These are phyloP conservation scores for Fusarium nygamai DNA, from an alignment of 2,329 filamentous ascomycete genomes.

Conservation along the genomic window DNA sequence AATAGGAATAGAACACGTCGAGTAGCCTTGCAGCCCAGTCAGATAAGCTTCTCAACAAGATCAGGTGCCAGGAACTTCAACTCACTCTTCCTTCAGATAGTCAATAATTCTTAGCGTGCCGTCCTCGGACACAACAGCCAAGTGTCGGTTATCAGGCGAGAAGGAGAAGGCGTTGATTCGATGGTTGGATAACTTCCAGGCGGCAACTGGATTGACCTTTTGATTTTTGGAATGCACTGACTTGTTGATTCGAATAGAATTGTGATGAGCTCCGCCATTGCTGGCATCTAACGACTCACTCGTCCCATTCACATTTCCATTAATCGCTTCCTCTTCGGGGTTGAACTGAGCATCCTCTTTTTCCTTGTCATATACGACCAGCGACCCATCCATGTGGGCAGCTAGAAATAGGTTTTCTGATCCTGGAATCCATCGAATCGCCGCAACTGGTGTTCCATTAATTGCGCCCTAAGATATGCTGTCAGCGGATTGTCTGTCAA, in stretches of 20 bases:
- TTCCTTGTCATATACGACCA: constrained; percentile 97
- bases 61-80: background rate
- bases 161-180: constrained; percentile 92
- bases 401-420: constrained; percentile 94
- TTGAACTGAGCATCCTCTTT: constrained; percentile 87
- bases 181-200: constrained; percentile 92
- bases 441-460: constrained; percentile 83
- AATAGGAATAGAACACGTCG: constrained; percentile 90
- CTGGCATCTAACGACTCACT: constrained; percentile 57
- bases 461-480: constrained; percentile 74
- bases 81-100: constrained; percentile 88
- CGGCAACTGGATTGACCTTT: constrained; percentile 89
- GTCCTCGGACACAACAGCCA: constrained; percentile 92
- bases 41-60: background rate
- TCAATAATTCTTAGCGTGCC: constrained; percentile 90
- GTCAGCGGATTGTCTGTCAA: constrained; percentile 12
- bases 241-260: constrained; percentile 79
- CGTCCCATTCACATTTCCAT: constrained; percentile 56
- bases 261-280: constrained; percentile 48
- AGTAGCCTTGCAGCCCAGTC: constrained; percentile 68
- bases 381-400: constrained; percentile 87
- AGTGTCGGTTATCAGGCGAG: constrained; percentile 85
- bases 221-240: constrained; percentile 95
- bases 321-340: constrained; percentile 68
- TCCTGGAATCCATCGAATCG: constrained; percentile 92